Evolutionary conservation across 1,284 basidiomycete genomes (phyloP).

Genomic region (Pseudozyma hubeiensis): DNA sequence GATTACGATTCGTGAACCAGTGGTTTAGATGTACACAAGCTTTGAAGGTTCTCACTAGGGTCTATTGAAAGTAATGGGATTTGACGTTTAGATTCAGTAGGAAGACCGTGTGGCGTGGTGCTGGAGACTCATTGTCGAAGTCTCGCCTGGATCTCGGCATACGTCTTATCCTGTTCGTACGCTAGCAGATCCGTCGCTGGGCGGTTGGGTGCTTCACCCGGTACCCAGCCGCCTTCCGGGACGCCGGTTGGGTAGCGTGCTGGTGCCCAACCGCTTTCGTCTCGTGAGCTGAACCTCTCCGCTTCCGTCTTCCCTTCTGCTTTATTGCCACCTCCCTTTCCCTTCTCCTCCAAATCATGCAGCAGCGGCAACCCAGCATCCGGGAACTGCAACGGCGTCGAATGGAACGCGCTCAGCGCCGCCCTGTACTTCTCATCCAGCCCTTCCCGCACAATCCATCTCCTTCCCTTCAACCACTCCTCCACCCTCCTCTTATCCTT

Average conservation of each 20-base stretch:
- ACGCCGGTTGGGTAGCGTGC: conserved; percentile 46
- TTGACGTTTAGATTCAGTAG: no score
- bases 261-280: conserved; percentile 56
- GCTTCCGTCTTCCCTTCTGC: not conserved
- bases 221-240: conserved; percentile 43
- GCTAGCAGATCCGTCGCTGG: conserved; percentile 29
- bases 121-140: conserved; percentile 2
- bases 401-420: conserved; percentile 23
- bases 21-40: not conserved
- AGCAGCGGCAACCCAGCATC: conserved; percentile 8
- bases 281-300: conserved; percentile 25
- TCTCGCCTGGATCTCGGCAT: conserved; percentile 47
- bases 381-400: conserved; percentile 17
- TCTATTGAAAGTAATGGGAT: no score
- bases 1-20: conserved; percentile 28
- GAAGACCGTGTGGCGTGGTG: no score
- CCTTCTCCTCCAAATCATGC: conserved; percentile 12
- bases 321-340: not conserved
- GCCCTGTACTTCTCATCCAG: conserved; percentile 48
- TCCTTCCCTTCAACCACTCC: conserved; percentile 44
- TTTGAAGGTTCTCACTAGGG: no score
- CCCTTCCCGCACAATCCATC: conserved; percentile 55
- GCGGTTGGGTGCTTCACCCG: conserved; percentile 39
- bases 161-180: conserved; percentile 42
- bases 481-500: conserved; percentile 44